Conservation (phyloP, 441 rosid genomes). For the Corymbia citriodora region DNA sequence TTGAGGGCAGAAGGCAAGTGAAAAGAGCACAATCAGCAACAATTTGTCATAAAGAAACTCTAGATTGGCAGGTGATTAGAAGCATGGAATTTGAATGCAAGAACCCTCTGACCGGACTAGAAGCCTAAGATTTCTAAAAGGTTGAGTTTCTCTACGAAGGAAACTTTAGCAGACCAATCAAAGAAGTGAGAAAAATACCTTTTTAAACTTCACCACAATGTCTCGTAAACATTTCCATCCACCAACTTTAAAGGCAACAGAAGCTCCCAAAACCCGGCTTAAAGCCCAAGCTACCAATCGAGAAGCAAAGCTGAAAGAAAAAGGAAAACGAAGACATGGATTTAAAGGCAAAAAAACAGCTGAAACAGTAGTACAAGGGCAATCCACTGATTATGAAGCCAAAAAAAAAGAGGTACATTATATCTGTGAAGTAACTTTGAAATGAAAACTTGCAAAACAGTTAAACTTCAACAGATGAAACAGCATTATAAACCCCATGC, state of each 20-base stretch:
- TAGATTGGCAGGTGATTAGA: neutral
- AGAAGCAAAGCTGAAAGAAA: constrained; percentile 62
- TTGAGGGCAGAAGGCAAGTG: neutral
- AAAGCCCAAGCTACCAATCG: constrained; percentile 83
- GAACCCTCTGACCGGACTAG: neutral
- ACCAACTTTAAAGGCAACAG: constrained; percentile 74
- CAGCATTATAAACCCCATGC: neutral
- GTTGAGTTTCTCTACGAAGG: neutral
- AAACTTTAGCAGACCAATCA: neutral
- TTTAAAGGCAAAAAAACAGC: neutral
- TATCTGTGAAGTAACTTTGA: neutral
- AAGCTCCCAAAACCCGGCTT: constrained; percentile 76
- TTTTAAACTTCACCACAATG: constrained; percentile 71
- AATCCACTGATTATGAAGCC: neutral
- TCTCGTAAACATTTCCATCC: constrained; percentile 96
- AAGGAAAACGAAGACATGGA: constrained; percentile 3
- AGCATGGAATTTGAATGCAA: neutral
- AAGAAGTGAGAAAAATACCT: constrained; percentile 39
- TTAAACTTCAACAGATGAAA: neutral
- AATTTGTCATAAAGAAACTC: neutral
- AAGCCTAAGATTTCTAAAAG: neutral
- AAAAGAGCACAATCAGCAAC: neutral
- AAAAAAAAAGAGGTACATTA: neutral
- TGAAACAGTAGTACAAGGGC: neutral
- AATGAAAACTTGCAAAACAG: neutral